Evolutionary conservation across 352 stramenopile genomes (phyloP).

Genomic region (Phytophthora podocarpi): DNA sequence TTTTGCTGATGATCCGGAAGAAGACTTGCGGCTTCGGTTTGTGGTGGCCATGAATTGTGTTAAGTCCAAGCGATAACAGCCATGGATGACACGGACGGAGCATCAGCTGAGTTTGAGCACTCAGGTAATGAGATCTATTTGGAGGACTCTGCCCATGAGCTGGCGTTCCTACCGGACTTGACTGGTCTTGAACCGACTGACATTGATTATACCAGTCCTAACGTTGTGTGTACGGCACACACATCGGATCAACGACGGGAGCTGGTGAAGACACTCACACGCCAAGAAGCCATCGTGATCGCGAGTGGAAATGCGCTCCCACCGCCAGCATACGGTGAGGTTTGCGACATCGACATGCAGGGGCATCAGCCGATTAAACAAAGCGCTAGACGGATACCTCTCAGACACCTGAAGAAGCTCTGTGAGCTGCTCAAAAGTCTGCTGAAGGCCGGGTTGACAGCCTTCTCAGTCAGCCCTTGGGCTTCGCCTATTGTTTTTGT

Average conservation of each 20-base stretch:
- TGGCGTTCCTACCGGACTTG: neutral
- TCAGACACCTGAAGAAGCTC: neutral
- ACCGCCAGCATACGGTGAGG: neutral
- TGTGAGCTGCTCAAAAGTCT: neutral
- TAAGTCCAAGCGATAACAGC: no score
- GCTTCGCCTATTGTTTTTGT: neutral
- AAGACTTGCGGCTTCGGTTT: no score
- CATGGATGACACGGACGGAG: no score
- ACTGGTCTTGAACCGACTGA: neutral
- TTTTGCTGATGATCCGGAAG: no score
- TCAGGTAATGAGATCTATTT: neutral
- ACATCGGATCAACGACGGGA: no score
- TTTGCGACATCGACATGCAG: slow-evolving; percentile 1
- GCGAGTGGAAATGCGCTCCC: slow-evolving; percentile 1
- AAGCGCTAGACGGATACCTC: no score
- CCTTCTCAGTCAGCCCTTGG: no score
- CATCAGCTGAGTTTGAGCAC: neutral
- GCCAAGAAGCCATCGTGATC: slow-evolving; percentile 1
- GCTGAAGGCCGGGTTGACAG: neutral
- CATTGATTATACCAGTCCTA: neutral
- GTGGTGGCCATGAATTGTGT: no score
- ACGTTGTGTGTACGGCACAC: no score
- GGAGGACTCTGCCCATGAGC: neutral
- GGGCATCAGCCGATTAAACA: neutral
- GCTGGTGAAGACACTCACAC: no score